Conservation (phyloP, 108 stramenopile species). For the Aurantiochytrium sp. region DNA sequence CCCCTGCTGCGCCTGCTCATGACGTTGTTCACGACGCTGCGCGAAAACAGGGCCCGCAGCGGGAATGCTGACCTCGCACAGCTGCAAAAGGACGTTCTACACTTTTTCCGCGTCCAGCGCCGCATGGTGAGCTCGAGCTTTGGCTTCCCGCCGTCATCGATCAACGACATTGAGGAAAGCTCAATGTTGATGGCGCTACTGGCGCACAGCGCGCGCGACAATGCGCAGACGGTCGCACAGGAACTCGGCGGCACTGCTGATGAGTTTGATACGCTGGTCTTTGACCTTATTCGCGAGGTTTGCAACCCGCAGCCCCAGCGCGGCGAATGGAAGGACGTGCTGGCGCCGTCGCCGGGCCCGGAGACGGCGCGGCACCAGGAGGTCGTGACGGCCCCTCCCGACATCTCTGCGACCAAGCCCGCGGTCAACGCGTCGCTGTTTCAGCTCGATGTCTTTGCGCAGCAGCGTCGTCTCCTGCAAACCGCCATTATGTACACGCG, state of each 20-base stretch:
- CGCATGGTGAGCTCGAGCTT: not conserved
- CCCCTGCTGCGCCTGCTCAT: not conserved
- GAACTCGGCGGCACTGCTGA: not conserved
- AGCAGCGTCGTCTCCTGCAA: slow-evolving; percentile 22
- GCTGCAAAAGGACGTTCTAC: not conserved
- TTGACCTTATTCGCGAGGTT: slow-evolving; percentile 1
- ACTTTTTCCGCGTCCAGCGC: not conserved
- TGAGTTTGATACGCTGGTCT: not conserved
- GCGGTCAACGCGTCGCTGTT: not conserved
- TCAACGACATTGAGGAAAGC: slow-evolving; percentile 14
- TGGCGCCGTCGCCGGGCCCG: not conserved
- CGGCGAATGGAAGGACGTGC: slow-evolving; percentile 3
- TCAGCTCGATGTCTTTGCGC: slow-evolving; percentile 19
- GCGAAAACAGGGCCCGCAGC: not conserved
- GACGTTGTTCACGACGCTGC: not conserved
- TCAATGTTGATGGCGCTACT: not conserved
- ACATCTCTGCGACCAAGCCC: not conserved
- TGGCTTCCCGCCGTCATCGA: not conserved
- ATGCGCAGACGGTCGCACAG: not conserved
- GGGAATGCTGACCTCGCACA: not conserved
- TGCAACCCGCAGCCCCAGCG: not conserved
- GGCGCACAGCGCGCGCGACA: not conserved
- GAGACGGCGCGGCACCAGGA: not conserved
- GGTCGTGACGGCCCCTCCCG: not conserved
- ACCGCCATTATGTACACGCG: not conserved